Evolutionary conservation across 2,329 filamentous ascomycete genomes (phyloP).

Genomic region (Ophiostoma quercus): DNA sequence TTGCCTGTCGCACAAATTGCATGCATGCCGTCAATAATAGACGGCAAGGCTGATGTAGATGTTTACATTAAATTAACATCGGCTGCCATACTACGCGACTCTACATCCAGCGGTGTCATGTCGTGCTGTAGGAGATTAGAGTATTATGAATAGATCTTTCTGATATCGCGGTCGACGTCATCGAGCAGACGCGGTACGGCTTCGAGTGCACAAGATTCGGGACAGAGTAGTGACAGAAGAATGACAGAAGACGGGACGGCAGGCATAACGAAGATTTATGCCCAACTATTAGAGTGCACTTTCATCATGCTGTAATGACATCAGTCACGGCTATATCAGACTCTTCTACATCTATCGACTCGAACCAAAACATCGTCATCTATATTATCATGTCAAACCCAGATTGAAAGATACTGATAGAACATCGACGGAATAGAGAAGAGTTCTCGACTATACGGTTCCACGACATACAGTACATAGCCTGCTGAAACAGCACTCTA

Average conservation of each 20-base stretch:
- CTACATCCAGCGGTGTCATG: not conserved
- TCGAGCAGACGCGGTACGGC: not conserved
- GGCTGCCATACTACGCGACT: not conserved
- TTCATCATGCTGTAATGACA: too few species aligned
- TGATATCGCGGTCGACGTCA: not conserved
- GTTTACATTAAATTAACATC: not conserved
- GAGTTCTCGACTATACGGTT: not conserved
- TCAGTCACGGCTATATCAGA: too few species aligned
- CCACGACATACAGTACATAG: conserved; percentile 11
- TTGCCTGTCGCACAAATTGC: not conserved
- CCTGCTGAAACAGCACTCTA: conserved; percentile 12
- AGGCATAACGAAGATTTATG: too few species aligned
- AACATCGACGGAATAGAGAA: not conserved
- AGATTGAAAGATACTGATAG: too few species aligned
- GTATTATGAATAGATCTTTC: too few species aligned
- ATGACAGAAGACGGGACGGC: too few species aligned
- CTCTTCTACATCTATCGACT: too few species aligned
- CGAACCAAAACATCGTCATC: not conserved
- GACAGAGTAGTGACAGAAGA: too few species aligned
- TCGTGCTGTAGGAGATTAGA: not conserved
- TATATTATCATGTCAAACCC: not conserved
- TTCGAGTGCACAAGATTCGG: too few species aligned
- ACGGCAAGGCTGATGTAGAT: not conserved
- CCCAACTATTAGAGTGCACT: too few species aligned
- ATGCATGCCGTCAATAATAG: not conserved